Conservation (phyloP, 345 rosid species). For the Brassica rapa region DNA sequence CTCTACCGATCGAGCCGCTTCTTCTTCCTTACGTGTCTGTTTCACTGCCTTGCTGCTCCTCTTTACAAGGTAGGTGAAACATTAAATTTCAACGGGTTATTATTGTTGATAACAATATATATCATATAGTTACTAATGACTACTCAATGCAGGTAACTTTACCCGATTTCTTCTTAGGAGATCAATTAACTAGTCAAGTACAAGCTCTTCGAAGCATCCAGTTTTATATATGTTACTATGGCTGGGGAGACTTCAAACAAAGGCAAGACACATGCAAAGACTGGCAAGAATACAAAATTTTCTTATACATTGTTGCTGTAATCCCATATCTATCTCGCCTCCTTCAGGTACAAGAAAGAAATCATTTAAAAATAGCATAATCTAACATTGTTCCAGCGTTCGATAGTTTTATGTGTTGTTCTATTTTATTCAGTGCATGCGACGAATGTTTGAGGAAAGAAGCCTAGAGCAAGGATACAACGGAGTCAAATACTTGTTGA, state of each 20-base stretch:
- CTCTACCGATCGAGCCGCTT: slow-evolving; percentile 46
- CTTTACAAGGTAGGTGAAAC: slow-evolving; percentile 37
- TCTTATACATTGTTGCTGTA: slow-evolving; percentile 49
- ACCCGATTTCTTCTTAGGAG: slow-evolving; percentile 67
- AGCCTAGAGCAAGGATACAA: slow-evolving; percentile 50
- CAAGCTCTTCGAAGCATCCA: slow-evolving; percentile 58
- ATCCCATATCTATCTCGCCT: slow-evolving; percentile 66
- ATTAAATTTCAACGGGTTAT: slow-evolving; percentile 17
- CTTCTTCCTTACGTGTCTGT: slow-evolving; percentile 42
- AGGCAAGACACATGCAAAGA: slow-evolving; percentile 46
- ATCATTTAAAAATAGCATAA: neutral
- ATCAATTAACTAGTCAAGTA: slow-evolving; percentile 68
- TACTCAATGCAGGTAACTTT: slow-evolving; percentile 54
- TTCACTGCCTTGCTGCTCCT: slow-evolving; percentile 46
- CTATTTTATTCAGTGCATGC: slow-evolving; percentile 48
- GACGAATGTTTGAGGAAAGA: slow-evolving; percentile 60
- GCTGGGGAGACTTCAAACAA: slow-evolving; percentile 51
- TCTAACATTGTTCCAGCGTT: neutral
- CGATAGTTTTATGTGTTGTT: neutral
- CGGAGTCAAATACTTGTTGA: slow-evolving; percentile 55
- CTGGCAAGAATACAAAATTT: slow-evolving; percentile 47
- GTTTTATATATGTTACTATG: slow-evolving; percentile 62
- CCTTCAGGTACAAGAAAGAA: slow-evolving; percentile 53
- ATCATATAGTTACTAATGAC: slow-evolving; percentile 13
- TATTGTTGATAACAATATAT: neutral